These are phyloP conservation scores for Aspergillus ostianus DNA, from an alignment of 495 filamentous ascomycete species.

Conservation along the genomic window DNA sequence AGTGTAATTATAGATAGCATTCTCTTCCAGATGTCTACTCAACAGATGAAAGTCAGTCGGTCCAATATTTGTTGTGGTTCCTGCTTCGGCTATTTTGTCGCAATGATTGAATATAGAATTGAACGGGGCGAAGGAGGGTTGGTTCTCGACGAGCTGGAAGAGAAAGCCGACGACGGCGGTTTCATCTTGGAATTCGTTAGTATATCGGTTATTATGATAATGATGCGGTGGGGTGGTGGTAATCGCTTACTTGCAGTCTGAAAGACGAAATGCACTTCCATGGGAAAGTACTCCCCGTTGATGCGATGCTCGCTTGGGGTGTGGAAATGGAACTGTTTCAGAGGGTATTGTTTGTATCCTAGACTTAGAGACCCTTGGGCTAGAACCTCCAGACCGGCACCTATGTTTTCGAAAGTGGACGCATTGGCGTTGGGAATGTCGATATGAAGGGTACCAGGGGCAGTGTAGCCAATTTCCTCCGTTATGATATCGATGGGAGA, in stretches of 20 bases:
- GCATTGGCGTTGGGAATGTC: constrained; percentile 38
- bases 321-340: constrained; percentile 71
- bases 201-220: neutral
- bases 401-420: constrained; percentile 58
- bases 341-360: constrained; percentile 31
- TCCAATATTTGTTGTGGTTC: constrained; percentile 52
- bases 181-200: constrained; percentile 19
- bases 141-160: constrained; percentile 52
- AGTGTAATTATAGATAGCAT: constrained; percentile 53
- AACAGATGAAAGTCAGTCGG: constrained; percentile 56
- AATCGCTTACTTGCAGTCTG: constrained; percentile 40
- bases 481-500: constrained; percentile 61
- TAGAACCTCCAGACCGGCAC: constrained; percentile 58
- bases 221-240: neutral
- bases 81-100: constrained; percentile 51
- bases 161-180: constrained; percentile 60
- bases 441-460: constrained; percentile 34
- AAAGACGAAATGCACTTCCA: constrained; percentile 69
- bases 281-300: constrained; percentile 50
- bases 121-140: constrained; percentile 47
- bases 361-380: constrained; percentile 32
- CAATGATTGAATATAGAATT: constrained; percentile 52
- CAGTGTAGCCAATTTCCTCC: constrained; percentile 24
- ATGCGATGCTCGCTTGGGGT: constrained; percentile 66
- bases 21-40: constrained; percentile 45